phyloP scores from a whole-genome alignment of 306 rosid genomes.

The Lotus japonicus region DNA sequence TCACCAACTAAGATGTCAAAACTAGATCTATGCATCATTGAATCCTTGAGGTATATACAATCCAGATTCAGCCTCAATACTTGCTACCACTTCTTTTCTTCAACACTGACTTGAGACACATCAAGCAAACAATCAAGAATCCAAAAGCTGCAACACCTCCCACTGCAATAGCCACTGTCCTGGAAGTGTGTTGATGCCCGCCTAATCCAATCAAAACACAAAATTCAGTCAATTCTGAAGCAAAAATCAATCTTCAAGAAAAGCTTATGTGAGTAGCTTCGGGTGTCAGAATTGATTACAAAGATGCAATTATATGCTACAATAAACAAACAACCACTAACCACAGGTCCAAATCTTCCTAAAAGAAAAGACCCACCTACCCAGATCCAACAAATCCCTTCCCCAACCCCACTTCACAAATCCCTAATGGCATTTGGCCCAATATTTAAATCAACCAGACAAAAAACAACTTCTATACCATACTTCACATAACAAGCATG shows the following conservation, averaged over 20 bases:
- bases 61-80: slow-evolving; percentile 25
- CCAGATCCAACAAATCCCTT: slow-evolving; percentile 14
- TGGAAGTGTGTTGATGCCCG: slow-evolving; percentile 40
- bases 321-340: not conserved
- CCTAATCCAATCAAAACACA: slow-evolving; percentile 12
- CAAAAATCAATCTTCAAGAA: too few relatives aligned
- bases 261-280: too few relatives aligned
- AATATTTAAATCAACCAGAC: slow-evolving; percentile 6
- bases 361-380: not conserved
- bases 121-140: slow-evolving; percentile 58
- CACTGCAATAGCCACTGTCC: slow-evolving; percentile 74
- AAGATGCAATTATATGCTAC: too few relatives aligned
- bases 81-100: slow-evolving; percentile 54
- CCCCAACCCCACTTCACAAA: slow-evolving; percentile 19
- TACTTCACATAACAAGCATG: not conserved
- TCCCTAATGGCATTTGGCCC: slow-evolving; percentile 15
- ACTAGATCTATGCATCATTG: too few relatives aligned
- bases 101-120: slow-evolving; percentile 44
- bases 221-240: not conserved
- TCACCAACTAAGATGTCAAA: slow-evolving; percentile 24
- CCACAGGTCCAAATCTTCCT: not conserved
- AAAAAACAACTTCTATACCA: not conserved
- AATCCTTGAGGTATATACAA: slow-evolving; percentile 17
- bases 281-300: too few relatives aligned
- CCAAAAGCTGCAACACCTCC: slow-evolving; percentile 88